Base-by-base conservation (phyloP, 2,329 filamentous ascomycete genomes). In the Colletotrichum eleusines region DNA sequence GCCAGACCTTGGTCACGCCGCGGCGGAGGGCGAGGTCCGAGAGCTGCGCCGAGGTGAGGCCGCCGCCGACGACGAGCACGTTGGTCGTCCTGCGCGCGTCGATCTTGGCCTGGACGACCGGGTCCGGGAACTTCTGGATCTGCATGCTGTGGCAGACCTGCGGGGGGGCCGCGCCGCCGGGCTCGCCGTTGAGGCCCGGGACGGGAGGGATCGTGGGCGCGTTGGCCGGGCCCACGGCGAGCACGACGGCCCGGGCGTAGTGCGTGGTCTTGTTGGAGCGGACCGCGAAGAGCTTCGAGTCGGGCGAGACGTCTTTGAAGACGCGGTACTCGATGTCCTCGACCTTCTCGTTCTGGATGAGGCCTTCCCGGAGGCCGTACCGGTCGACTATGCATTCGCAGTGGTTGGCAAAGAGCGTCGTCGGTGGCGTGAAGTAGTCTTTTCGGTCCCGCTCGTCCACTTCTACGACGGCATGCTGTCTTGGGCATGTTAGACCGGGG, bases 31-130 rank as follows among this genome's bases (percentile, higher is more conserved):
- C 89, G 57, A 92, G 84, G 76, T 94, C 91, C 0, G 89, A 85
- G 23, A 95, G 83, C 77, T 95, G 93, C 0, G 92, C 91, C 28
- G 91, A 92, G 0, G 93, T 94, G 5, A 95, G 81, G 0, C 93
- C 93, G 1, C 93, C 93, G 2, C 92, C 92, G 5, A 95, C 85
- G 11, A 95, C 86, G 9, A 94, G 83, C 9, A 95, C 79, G 71
- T 90, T 90, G 0, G 91, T 93, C n/a, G 78, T 72, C 67, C 79
- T 76, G 6, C 80, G 80, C 1, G 80, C 78, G 7, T 82, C 80
- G 12, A 94, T 88, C 66, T 89, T 89, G 0, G 79, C 75, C 23
- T 80, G 78, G 0, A 94, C 79, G 2, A 85, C 76, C 0, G 82
- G 78, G 60, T 88, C 85, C 0, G 91, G 89, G 58, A 92, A 88